Conservation (phyloP, 2,329 filamentous ascomycete genomes). For the Aspergillus japonicus region DNA sequence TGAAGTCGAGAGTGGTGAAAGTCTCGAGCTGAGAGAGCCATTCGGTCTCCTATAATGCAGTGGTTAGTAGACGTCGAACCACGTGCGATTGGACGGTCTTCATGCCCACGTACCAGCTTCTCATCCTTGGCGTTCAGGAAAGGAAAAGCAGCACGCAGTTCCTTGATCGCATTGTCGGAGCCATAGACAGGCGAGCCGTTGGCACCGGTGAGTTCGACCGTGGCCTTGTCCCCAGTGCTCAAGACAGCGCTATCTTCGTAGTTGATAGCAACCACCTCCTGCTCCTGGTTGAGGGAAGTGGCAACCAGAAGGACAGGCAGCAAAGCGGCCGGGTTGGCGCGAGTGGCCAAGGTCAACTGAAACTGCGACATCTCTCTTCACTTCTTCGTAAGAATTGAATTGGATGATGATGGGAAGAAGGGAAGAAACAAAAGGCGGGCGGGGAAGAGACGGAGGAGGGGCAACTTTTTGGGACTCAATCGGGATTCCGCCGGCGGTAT, state of each 20-base stretch:
- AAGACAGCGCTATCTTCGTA: conserved; percentile 40
- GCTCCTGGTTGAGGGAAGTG: conserved; percentile 40
- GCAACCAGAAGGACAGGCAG: conserved; percentile 44
- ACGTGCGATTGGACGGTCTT: neutral
- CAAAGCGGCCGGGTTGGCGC: conserved; percentile 41
- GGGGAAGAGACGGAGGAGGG: conserved; percentile 21
- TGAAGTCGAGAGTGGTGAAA: conserved; percentile 68
- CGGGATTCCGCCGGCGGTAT: conserved; percentile 25
- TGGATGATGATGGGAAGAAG: conserved; percentile 6
- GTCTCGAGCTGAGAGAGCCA: conserved; percentile 57
- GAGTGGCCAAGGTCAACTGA: conserved; percentile 39
- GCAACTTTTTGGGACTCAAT: conserved; percentile 21
- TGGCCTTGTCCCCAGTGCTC: conserved; percentile 34
- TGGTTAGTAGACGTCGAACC: conserved; percentile 7
- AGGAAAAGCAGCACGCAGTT: conserved; percentile 36
- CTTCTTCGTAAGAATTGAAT: conserved; percentile 2
- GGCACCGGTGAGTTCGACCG: conserved; percentile 32
- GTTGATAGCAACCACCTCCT: conserved; percentile 36
- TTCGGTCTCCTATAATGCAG: conserved; percentile 44
- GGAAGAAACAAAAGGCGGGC: neutral
- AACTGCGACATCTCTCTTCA: conserved; percentile 31
- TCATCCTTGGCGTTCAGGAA: conserved; percentile 39
- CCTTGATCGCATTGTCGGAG: conserved; percentile 31
- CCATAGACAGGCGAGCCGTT: conserved; percentile 33
- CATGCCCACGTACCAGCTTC: conserved; percentile 30